A percentile compares a stretch with the other conserved stretches of the same genome.
Evolutionary conservation across 257 asterid species (phyloP).

Genomic region (Lycium barbarum): DNA sequence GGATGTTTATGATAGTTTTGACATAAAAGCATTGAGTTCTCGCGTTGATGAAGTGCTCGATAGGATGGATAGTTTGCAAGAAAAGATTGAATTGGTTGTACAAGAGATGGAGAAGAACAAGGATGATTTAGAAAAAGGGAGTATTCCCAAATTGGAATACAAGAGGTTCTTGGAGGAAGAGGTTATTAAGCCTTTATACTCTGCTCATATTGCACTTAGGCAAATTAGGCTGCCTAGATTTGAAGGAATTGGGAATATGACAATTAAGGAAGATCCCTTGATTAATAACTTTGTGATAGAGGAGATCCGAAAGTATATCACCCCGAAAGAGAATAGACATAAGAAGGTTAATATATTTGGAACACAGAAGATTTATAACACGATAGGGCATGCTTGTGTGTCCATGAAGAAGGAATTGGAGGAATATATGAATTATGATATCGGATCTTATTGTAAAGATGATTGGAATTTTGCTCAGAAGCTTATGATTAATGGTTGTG

Average conservation of each 20-base stretch:
- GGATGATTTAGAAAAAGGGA: constrained; percentile 39
- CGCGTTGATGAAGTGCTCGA: constrained; percentile 66
- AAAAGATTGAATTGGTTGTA: constrained; percentile 66
- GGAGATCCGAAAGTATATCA: constrained; percentile 88
- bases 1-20: constrained; percentile 45
- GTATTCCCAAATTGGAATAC: constrained; percentile 57
- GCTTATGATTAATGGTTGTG: constrained; percentile 87
- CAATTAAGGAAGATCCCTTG: constrained; percentile 69
- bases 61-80: constrained; percentile 68
- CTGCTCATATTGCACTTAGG: constrained; percentile 80
- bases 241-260: constrained; percentile 40
- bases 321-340: constrained; percentile 70
- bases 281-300: constrained; percentile 68
- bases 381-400: constrained; percentile 88
- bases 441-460: constrained; percentile 88
- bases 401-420: constrained; percentile 73
- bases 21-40: constrained; percentile 50
- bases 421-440: constrained; percentile 86
- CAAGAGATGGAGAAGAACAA: constrained; percentile 58
- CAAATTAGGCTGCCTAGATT: constrained; percentile 72
- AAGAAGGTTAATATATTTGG: constrained; percentile 76
- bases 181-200: constrained; percentile 80
- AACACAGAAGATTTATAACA: constrained; percentile 59
- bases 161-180: constrained; percentile 71
- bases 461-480: constrained; percentile 84